phyloP scores from a whole-genome alignment of 1,139 yeast species.

The Diutina pseudorugosa region DNA sequence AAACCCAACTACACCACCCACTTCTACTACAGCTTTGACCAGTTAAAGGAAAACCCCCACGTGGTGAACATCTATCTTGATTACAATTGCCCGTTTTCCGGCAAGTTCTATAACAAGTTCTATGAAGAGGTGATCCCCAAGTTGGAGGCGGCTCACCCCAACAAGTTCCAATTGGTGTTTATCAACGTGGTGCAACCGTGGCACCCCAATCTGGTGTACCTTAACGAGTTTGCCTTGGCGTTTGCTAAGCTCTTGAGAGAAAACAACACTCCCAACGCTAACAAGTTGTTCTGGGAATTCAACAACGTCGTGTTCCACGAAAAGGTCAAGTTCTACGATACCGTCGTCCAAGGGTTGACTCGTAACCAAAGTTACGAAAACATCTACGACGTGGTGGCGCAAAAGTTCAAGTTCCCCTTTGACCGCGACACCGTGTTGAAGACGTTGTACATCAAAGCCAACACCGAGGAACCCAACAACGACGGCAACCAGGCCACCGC shows the following conservation, averaged over 20 bases:
- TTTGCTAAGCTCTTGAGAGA: conserved; percentile 49
- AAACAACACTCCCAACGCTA: conserved; percentile 10
- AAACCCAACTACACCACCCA: conserved; percentile 1
- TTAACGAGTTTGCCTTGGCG: conserved; percentile 65
- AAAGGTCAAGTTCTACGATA: conserved; percentile 48
- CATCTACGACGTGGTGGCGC: conserved; percentile 39
- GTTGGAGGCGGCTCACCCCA: conserved; percentile 34
- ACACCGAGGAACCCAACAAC: conserved; percentile 26
- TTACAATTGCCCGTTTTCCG: conserved; percentile 70
- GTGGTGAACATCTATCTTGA: conserved; percentile 49
- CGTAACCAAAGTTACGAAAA: conserved; percentile 46
- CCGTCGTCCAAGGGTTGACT: conserved; percentile 39
- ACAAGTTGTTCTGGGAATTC: conserved; percentile 47
- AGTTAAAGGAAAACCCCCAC: conserved; percentile 15
- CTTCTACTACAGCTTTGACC: neutral
- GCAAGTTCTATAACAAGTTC: conserved; percentile 47
- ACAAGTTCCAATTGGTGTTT: conserved; percentile 43
- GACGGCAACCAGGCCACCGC: conserved; percentile 45
- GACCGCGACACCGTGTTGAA: conserved; percentile 24
- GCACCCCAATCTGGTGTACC: conserved; percentile 62
- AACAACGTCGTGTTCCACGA: conserved; percentile 42
- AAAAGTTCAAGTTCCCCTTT: conserved; percentile 23
- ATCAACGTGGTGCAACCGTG: conserved; percentile 75
- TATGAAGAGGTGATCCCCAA: conserved; percentile 41
- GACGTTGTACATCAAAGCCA: conserved; percentile 17